Conservation (phyloP, 495 filamentous ascomycete species). For the Penicillium cinerascens region DNA sequence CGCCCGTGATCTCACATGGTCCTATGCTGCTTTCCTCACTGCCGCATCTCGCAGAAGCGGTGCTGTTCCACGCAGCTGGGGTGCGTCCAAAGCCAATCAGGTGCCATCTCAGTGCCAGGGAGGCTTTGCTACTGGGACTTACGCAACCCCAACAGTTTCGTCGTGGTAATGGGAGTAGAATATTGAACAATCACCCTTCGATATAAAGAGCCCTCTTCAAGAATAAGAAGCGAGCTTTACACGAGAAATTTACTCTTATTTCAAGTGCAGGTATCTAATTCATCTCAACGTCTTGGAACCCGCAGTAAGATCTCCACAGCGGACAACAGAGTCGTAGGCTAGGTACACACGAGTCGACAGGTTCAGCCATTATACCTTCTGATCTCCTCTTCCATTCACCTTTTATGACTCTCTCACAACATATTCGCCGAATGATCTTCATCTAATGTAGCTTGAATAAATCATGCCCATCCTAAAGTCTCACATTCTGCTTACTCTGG, state of each 20-base stretch:
- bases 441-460: neutral
- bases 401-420: neutral
- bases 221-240: too few relatives aligned
- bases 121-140: slow-evolving; percentile 10
- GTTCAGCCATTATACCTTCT: neutral
- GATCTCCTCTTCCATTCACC: neutral
- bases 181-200: neutral
- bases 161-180: slow-evolving; percentile 4
- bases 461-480: neutral
- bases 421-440: neutral
- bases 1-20: slow-evolving; percentile 64
- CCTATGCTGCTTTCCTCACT: slow-evolving; percentile 23
- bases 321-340: neutral
- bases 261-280: too few relatives aligned
- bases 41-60: slow-evolving; percentile 11
- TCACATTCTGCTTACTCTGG: neutral
- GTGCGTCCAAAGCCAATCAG: slow-evolving; percentile 6
- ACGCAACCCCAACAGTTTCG: slow-evolving; percentile 8
- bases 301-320: neutral
- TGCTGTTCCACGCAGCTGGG: slow-evolving; percentile 14
- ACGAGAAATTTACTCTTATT: too few relatives aligned
- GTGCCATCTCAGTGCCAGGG: slow-evolving; percentile 13
- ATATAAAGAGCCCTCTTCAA: too few relatives aligned
- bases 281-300: too few relatives aligned
- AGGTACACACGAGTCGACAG: neutral